Percentiles rank a stretch among this genome's conserved stretches.
These are phyloP conservation scores for Hericium rajendrae DNA, from an alignment of 768 basidiomycete species.

Conservation along the genomic window DNA sequence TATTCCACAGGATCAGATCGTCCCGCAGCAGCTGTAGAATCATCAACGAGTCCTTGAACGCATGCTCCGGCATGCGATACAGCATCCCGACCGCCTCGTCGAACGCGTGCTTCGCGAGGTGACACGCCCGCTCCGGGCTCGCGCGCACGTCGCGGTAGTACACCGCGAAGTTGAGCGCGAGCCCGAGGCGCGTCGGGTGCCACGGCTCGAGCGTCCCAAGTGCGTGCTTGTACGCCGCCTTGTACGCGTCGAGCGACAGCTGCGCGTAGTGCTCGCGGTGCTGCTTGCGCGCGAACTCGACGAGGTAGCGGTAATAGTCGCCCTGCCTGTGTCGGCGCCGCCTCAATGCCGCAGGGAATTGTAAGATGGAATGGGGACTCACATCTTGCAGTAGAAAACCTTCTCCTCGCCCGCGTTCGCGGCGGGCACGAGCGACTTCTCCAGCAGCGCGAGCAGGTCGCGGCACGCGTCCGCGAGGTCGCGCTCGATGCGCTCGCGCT, in stretches of 20 bases:
- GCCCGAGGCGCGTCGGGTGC: slow-evolving; percentile 80
- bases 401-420: slow-evolving; percentile 73
- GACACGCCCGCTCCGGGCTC: slow-evolving; percentile 80
- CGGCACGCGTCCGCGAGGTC: slow-evolving; percentile 72
- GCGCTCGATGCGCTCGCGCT: slow-evolving; percentile 66
- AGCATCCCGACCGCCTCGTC: slow-evolving; percentile 69
- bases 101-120: slow-evolving; percentile 85
- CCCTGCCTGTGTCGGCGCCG: slow-evolving; percentile 33
- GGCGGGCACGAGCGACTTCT: slow-evolving; percentile 43
- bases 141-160: slow-evolving; percentile 85
- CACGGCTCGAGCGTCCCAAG: slow-evolving; percentile 60
- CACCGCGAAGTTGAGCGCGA: slow-evolving; percentile 90
- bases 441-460: slow-evolving; percentile 66
- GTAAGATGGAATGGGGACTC: too few species aligned
- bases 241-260: slow-evolving; percentile 76
- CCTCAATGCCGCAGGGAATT: too few species aligned
- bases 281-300: slow-evolving; percentile 70
- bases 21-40: slow-evolving; percentile 77
- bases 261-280: slow-evolving; percentile 62
- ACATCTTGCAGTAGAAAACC: slow-evolving; percentile 87
- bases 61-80: slow-evolving; percentile 31
- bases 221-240: slow-evolving; percentile 78
- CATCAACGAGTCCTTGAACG: slow-evolving; percentile 69
- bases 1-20: slow-evolving; percentile 80
- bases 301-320: slow-evolving; percentile 87